Percentiles rank a stretch among this genome's conserved stretches.
These are phyloP conservation scores for Casuarina glauca DNA, from an alignment of 306 rosid species.

Conservation along the genomic window DNA sequence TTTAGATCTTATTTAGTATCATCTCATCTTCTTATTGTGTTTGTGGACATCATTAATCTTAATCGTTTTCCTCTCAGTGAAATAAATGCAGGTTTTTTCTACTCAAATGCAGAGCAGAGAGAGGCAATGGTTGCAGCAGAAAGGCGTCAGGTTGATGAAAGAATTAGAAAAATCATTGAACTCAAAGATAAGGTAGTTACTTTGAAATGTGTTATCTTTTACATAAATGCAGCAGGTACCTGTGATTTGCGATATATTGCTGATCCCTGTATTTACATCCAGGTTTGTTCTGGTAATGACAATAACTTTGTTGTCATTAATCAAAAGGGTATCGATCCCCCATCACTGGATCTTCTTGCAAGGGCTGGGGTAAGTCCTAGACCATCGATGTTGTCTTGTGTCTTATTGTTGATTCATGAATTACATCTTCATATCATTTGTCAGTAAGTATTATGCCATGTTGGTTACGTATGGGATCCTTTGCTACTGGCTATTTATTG, in stretches of 20 bases:
- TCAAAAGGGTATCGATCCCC: conserved; percentile 98
- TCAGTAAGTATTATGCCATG: not conserved
- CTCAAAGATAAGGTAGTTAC: conserved; percentile 72
- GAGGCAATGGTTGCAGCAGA: conserved; percentile 95
- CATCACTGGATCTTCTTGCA: conserved; percentile 90
- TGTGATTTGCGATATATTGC: not conserved
- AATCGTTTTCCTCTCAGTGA: conserved; percentile 60
- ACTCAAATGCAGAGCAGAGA: conserved; percentile 97
- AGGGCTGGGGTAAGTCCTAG: conserved; percentile 86
- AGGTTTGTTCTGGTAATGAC: conserved; percentile 84
- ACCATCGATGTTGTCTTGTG: not conserved
- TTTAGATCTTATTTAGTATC: not conserved
- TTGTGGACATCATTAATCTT: conserved; percentile 17
- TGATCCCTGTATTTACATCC: conserved; percentile 13
- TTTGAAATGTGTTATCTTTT: not conserved
- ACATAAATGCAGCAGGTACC: not conserved
- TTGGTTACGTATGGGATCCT: not conserved
- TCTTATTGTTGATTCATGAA: not conserved
- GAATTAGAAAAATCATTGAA: conserved; percentile 78
- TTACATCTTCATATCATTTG: not conserved
- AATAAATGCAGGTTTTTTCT: conserved; percentile 94
- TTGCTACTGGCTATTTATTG: not conserved
- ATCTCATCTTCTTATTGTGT: not conserved
- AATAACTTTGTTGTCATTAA: conserved; percentile 80
- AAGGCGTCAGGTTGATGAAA: conserved; percentile 91